A percentile compares a stretch with the other conserved stretches of the same genome.
Evolutionary conservation across 495 filamentous ascomycete species (phyloP).

Genomic region (Xylaria curta): DNA sequence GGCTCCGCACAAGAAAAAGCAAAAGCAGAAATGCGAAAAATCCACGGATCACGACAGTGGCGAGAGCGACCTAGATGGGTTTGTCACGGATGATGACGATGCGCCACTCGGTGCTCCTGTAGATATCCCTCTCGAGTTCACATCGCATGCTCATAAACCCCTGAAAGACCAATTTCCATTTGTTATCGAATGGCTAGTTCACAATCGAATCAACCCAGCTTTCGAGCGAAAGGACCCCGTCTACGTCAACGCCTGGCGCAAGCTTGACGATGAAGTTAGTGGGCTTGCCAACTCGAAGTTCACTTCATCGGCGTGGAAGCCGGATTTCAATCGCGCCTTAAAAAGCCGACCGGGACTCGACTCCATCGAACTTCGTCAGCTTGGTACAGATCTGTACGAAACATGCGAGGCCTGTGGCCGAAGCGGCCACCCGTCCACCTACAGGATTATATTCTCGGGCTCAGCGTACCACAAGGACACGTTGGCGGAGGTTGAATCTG

Average conservation of each 20-base stretch:
- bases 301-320: slow-evolving; percentile 74
- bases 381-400: slow-evolving; percentile 45
- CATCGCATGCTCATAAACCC: slow-evolving; percentile 67
- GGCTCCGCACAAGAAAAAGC: slow-evolving; percentile 27
- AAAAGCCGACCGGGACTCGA: slow-evolving; percentile 65
- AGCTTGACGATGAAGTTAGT: slow-evolving; percentile 74
- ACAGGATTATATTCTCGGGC: slow-evolving; percentile 66
- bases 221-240: slow-evolving; percentile 69
- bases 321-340: slow-evolving; percentile 68
- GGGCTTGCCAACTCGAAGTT: slow-evolving; percentile 74
- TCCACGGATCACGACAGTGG: slow-evolving; percentile 55
- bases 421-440: slow-evolving; percentile 69
- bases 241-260: slow-evolving; percentile 74
- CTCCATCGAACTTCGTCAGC: slow-evolving; percentile 36
- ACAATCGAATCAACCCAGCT: slow-evolving; percentile 72
- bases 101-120: slow-evolving; percentile 66
- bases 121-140: slow-evolving; percentile 76
- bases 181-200: slow-evolving; percentile 83
- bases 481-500: slow-evolving; percentile 67
- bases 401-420: slow-evolving; percentile 82
- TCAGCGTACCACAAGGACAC: slow-evolving; percentile 72
- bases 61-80: slow-evolving; percentile 70
- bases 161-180: slow-evolving; percentile 78
- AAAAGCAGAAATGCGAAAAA: slow-evolving; percentile 31
- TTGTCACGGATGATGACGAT: slow-evolving; percentile 71